phyloP scores from a whole-genome alignment of 2,329 filamentous ascomycete species.

The Xylariaceae sp. region DNA sequence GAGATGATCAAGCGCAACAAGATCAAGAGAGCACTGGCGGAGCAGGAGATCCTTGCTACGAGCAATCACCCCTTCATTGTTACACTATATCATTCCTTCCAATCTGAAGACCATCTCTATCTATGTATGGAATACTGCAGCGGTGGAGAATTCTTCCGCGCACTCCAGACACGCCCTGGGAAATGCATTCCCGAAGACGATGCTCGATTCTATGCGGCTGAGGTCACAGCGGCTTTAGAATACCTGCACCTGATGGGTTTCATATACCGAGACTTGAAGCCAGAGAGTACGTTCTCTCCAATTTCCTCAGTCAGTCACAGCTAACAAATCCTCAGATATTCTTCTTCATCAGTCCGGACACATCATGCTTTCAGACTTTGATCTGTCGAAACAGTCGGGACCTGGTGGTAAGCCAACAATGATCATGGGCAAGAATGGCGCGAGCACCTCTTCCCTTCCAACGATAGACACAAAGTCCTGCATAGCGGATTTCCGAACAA shows the following conservation, averaged over 20 bases:
- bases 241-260: slow-evolving; percentile 99
- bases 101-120: slow-evolving; percentile 97
- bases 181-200: slow-evolving; percentile 98
- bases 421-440: slow-evolving; percentile 88
- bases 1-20: slow-evolving; percentile 99
- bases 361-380: slow-evolving; percentile 99
- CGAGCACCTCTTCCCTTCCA: slow-evolving; percentile 79
- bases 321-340: slow-evolving; percentile 65
- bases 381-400: slow-evolving; percentile 95
- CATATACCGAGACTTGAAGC: slow-evolving; percentile 96
- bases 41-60: slow-evolving; percentile 96
- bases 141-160: slow-evolving; percentile 96
- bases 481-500: slow-evolving; percentile 96
- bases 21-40: slow-evolving; percentile 95
- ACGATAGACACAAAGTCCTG: slow-evolving; percentile 99
- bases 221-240: slow-evolving; percentile 93
- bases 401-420: slow-evolving; percentile 94
- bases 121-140: slow-evolving; percentile 99
- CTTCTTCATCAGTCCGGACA: slow-evolving; percentile 98
- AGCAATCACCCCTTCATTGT: slow-evolving; percentile 99
- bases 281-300: slow-evolving; percentile 66
- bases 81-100: slow-evolving; percentile 97
- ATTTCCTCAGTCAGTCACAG: background rate
- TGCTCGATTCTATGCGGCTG: slow-evolving; percentile 93
- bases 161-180: slow-evolving; percentile 89